These are phyloP conservation scores for Lepidium campestre DNA, from an alignment of 441 rosid species.

Conservation along the genomic window DNA sequence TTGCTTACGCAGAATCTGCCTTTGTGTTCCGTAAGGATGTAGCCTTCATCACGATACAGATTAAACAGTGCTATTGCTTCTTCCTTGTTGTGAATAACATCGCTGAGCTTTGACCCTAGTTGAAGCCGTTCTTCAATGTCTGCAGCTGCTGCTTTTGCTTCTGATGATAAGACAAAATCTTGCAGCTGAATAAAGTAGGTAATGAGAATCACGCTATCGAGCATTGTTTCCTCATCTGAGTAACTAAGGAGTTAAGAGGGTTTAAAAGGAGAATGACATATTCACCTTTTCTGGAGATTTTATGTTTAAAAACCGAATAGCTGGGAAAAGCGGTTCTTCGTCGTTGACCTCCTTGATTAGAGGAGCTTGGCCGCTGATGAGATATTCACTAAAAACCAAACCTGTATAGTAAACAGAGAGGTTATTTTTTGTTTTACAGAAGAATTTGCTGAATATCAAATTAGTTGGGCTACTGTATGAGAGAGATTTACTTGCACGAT, in stretches of 20 bases:
- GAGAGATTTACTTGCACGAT: slow-evolving; percentile 77
- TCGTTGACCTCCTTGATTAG: slow-evolving; percentile 80
- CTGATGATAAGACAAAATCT: slow-evolving; percentile 42
- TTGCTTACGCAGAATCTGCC: slow-evolving; percentile 71
- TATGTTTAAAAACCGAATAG: slow-evolving; percentile 35
- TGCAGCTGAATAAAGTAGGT: slow-evolving; percentile 33
- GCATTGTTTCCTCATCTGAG: neutral
- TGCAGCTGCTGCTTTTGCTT: slow-evolving; percentile 75
- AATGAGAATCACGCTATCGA: neutral
- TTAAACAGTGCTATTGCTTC: slow-evolving; percentile 65
- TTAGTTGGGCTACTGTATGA: neutral
- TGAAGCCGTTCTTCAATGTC: slow-evolving; percentile 65
- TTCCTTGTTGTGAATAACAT: slow-evolving; percentile 60
- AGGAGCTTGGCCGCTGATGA: slow-evolving; percentile 89
- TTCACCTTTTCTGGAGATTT: slow-evolving; percentile 39
- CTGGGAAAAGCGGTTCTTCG: slow-evolving; percentile 87
- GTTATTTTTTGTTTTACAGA: neutral
- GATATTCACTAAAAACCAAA: slow-evolving; percentile 88
- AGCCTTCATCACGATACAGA: slow-evolving; percentile 69
- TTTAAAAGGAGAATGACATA: neutral
- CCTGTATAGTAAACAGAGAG: slow-evolving; percentile 41
- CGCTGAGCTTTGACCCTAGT: slow-evolving; percentile 81
- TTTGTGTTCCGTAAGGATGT: slow-evolving; percentile 66
- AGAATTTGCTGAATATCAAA: neutral
- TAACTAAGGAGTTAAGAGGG: neutral